Conservation (phyloP, 768 basidiomycete genomes). For the Mycena rosella region DNA sequence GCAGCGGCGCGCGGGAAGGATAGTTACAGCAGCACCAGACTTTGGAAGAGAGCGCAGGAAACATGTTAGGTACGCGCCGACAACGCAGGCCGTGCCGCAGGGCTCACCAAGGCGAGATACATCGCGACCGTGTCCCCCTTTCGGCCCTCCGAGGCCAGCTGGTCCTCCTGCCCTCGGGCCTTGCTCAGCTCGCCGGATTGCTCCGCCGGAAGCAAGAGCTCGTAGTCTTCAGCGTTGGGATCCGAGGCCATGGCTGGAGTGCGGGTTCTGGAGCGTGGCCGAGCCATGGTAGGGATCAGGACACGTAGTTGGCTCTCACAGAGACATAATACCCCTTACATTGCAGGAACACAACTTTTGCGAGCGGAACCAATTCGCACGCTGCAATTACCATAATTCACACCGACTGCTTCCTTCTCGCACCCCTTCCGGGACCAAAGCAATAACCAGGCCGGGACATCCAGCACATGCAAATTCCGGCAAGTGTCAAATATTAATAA, state of each 20-base stretch:
- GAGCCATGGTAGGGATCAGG: constrained; percentile 8
- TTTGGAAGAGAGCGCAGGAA: neutral
- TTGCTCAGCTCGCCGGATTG: constrained; percentile 31
- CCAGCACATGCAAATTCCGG: neutral
- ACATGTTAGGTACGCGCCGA: constrained; percentile 6
- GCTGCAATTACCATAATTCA: neutral
- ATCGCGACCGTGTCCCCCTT: constrained; percentile 52
- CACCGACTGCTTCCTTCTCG: neutral
- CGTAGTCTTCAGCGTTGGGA: constrained; percentile 41
- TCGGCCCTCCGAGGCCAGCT: constrained; percentile 53
- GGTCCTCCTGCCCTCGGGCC: constrained; percentile 47
- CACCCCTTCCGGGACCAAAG: neutral
- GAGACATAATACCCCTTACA: no score
- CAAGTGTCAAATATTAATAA: constrained; percentile 33
- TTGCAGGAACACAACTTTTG: constrained; percentile 11
- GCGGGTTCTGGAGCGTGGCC: constrained; percentile 15
- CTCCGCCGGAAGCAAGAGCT: constrained; percentile 43
- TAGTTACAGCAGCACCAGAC: constrained; percentile 23
- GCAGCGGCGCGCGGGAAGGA: neutral
- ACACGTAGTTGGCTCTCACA: constrained; percentile 28
- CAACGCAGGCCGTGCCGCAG: constrained; percentile 19
- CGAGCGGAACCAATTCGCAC: neutral
- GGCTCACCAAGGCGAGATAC: constrained; percentile 56
- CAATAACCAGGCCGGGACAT: neutral
- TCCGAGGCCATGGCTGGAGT: constrained; percentile 8